Percentiles rank a stretch among this genome's conserved stretches.
Conservation (phyloP, 345 rosid species). For the Lepidium didymum region DNA sequence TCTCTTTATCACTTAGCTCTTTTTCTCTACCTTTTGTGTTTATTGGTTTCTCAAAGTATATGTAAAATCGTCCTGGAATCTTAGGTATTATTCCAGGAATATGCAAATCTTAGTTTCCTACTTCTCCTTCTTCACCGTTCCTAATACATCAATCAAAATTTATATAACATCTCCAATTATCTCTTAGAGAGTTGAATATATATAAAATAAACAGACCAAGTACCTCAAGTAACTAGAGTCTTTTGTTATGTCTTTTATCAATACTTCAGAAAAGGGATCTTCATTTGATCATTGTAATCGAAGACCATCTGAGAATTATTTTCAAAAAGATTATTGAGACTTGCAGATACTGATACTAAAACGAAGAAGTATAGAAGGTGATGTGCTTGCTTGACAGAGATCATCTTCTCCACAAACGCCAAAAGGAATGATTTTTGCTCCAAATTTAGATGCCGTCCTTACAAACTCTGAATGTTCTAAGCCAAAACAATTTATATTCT, state of each 20-base stretch:
- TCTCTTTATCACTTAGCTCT: slow-evolving; percentile 41
- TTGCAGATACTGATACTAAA: no score
- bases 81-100: slow-evolving; percentile 52
- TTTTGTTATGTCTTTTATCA: slow-evolving; percentile 33
- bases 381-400: no score
- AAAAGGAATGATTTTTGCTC: no score
- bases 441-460: no score
- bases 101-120: slow-evolving; percentile 50
- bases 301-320: no score
- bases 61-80: slow-evolving; percentile 63
- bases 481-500: no score
- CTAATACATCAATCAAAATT: slow-evolving; percentile 10
- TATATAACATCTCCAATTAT: background rate
- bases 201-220: no score
- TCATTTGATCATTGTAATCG: slow-evolving; percentile 65
- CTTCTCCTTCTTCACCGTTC: slow-evolving; percentile 35
- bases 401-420: no score
- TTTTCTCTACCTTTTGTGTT: slow-evolving; percentile 51
- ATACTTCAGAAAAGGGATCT: slow-evolving; percentile 50
- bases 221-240: slow-evolving; percentile 45
- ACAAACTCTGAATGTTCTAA: no score
- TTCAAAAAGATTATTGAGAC: no score
- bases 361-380: no score
- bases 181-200: no score
- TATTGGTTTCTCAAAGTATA: slow-evolving; percentile 63